phyloP scores from a whole-genome alignment of 768 basidiomycete genomes.

The Heimioporus sp. region DNA sequence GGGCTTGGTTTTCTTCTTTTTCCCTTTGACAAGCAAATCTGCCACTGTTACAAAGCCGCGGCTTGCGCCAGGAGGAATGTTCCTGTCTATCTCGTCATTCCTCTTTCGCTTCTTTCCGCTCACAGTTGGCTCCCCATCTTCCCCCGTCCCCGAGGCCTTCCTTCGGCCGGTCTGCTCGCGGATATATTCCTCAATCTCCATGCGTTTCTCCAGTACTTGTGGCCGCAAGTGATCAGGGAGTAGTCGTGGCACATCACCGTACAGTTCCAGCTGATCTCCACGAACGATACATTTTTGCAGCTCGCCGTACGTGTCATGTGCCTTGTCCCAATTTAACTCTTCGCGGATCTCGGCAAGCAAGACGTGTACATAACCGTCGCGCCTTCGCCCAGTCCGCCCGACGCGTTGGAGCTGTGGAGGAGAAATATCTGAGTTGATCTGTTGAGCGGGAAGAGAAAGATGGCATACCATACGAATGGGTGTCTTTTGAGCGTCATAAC shows the following conservation, averaged over 20 bases:
- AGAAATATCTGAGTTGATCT: background rate
- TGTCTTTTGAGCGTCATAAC: slow-evolving; percentile 95
- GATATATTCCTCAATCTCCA: slow-evolving; percentile 77
- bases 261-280: slow-evolving; percentile 86
- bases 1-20: slow-evolving; percentile 43
- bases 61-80: slow-evolving; percentile 72
- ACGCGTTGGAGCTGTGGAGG: slow-evolving; percentile 82
- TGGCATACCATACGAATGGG: slow-evolving; percentile 88
- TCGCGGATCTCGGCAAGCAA: slow-evolving; percentile 89
- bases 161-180: slow-evolving; percentile 45
- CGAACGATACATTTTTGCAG: slow-evolving; percentile 86
- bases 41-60: slow-evolving; percentile 71
- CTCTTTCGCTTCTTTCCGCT: slow-evolving; percentile 64
- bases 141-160: slow-evolving; percentile 20
- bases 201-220: slow-evolving; percentile 71
- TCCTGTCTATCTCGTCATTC: slow-evolving; percentile 62
- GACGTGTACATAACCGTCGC: slow-evolving; percentile 86
- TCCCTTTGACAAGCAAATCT: slow-evolving; percentile 56
- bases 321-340: slow-evolving; percentile 86
- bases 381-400: slow-evolving; percentile 92
- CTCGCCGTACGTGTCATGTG: slow-evolving; percentile 80
- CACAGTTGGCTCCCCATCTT: slow-evolving; percentile 28
- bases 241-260: slow-evolving; percentile 86
- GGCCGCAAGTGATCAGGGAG: slow-evolving; percentile 79
- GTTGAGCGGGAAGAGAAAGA: background rate